These are phyloP conservation scores for Plenodomus lindquistii DNA, from an alignment of 2,329 filamentous ascomycete species.

Conservation along the genomic window DNA sequence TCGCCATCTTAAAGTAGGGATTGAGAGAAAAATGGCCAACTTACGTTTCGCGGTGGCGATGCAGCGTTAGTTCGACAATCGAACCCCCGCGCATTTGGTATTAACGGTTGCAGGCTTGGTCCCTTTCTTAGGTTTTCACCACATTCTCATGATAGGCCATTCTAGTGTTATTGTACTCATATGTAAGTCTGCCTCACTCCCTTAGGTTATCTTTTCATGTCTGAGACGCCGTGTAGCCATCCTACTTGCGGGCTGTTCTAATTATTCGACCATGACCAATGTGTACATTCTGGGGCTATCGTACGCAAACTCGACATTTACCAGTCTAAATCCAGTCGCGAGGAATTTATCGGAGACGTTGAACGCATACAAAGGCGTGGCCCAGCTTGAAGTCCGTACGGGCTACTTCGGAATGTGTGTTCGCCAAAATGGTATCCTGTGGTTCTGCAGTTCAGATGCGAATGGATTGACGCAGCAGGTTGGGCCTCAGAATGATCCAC, in stretches of 20 bases:
- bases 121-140: conserved; percentile 64
- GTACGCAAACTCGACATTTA: conserved; percentile 78
- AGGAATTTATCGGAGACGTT: conserved; percentile 80
- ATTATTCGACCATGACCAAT: conserved; percentile 83
- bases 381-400: conserved; percentile 80
- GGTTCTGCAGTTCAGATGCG: conserved; percentile 92
- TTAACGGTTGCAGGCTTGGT: conserved; percentile 49
- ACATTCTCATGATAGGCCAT: conserved; percentile 93
- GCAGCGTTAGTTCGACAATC: background rate
- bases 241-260: conserved; percentile 87
- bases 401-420: conserved; percentile 96
- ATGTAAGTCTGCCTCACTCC: conserved; percentile 62
- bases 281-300: conserved; percentile 94
- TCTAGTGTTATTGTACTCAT: conserved; percentile 85
- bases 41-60: background rate
- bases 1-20: background rate
- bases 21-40: background rate
- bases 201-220: background rate
- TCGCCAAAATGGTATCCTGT: conserved; percentile 81
- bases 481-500: conserved; percentile 82
- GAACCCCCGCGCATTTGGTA: background rate
- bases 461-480: conserved; percentile 85
- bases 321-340: conserved; percentile 79
- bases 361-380: conserved; percentile 78
- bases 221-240: conserved; percentile 62